phyloP scores from a whole-genome alignment of 2,329 filamentous ascomycete genomes.

The Ophiostoma tasmaniense region DNA sequence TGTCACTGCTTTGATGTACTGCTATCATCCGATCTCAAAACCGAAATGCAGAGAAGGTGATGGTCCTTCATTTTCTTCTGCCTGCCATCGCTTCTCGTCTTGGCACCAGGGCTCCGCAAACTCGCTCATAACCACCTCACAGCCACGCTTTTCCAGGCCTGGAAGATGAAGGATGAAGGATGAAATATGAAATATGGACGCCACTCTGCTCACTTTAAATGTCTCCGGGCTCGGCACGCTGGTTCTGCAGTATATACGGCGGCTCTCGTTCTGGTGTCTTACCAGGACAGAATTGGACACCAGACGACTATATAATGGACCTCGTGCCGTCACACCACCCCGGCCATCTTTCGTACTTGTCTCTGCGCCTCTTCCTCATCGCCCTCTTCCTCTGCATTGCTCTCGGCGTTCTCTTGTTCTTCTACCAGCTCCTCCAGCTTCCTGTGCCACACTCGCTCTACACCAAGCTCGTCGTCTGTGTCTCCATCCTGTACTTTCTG shows the following conservation, averaged over 20 bases:
- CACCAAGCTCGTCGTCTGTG: neutral
- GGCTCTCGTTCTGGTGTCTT: neutral
- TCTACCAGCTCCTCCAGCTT: neutral
- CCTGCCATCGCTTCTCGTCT: neutral
- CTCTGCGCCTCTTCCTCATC: neutral
- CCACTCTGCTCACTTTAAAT: neutral
- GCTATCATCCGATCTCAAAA: no score
- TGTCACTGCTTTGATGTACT: no score
- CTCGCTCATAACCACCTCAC: conserved; percentile 11
- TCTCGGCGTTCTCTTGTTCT: neutral
- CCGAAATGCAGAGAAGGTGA: no score
- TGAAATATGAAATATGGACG: no score
- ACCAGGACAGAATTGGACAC: neutral
- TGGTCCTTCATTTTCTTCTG: neutral
- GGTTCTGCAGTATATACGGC: neutral
- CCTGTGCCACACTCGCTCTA: neutral
- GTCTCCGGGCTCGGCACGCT: neutral
- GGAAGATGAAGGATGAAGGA: neutral
- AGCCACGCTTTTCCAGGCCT: neutral
- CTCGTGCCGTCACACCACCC: neutral
- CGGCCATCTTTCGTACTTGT: neutral
- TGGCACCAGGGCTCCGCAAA: conserved; percentile 9
- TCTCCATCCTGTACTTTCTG: neutral
- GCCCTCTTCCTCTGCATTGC: neutral
- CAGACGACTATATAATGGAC: neutral